Conservation (phyloP, 805 yeast species). For the Aciculoconidium aculeatum region DNA sequence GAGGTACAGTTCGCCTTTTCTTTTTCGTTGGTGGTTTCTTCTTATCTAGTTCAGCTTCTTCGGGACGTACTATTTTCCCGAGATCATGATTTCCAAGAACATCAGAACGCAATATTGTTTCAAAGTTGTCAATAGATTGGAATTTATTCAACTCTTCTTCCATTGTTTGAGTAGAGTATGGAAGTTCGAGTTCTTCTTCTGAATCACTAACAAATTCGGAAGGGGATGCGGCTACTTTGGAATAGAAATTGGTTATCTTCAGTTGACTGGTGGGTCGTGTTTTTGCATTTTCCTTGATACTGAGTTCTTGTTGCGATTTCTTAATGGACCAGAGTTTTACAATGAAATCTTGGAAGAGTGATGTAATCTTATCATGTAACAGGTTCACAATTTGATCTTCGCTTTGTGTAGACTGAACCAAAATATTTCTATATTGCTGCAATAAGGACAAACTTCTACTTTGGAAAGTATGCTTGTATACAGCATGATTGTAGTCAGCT, state of each 20-base stretch:
- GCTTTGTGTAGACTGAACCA: conserved; percentile 1
- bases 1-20: conserved; percentile 1
- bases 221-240: conserved; percentile 1
- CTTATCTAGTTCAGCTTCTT: not conserved
- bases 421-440: conserved; percentile 7
- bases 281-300: not conserved
- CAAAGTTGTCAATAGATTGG: conserved; percentile 5
- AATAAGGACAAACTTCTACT: conserved; percentile 14
- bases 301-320: too few species aligned
- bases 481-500: conserved; percentile 13
- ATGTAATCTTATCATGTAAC: conserved; percentile 4
- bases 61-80: too few species aligned
- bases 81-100: too few species aligned
- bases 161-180: conserved; percentile 8
- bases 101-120: too few species aligned
- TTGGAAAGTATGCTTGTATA: conserved; percentile 16
- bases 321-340: conserved; percentile 6
- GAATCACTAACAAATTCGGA: conserved; percentile 20
- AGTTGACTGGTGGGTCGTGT: conserved; percentile 8
- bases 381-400: conserved; percentile 2
- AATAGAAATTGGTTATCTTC: conserved; percentile 8
- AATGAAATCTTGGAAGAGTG: conserved; percentile 9
- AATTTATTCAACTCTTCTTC: conserved; percentile 16
- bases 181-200: conserved; percentile 11
- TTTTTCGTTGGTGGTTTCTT: not conserved